A percentile compares a stretch with the other conserved stretches of the same genome.
Conservation (phyloP, 352 stramenopile genomes). For the Thraustochytrium striatum region DNA sequence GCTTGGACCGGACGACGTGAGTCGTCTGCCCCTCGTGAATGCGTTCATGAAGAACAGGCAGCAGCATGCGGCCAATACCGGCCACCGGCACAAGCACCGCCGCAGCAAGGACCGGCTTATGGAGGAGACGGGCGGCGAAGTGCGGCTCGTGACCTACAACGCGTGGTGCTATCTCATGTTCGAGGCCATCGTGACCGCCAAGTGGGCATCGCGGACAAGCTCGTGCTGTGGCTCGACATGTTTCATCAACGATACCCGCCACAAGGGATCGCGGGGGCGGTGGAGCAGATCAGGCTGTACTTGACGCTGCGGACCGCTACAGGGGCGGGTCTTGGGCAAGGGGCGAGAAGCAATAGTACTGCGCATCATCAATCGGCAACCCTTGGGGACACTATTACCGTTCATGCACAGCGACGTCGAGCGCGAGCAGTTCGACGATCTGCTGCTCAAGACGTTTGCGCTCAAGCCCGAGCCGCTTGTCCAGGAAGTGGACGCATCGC, state of each 20-base stretch:
- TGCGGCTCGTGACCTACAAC: background rate
- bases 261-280: background rate
- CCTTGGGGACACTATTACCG: background rate
- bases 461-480: background rate
- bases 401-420: conserved; percentile 11
- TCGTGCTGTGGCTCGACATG: conserved; percentile 7
- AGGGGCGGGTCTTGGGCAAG: background rate
- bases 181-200: conserved; percentile 8
- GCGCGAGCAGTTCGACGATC: background rate
- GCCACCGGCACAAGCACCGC: too few relatives aligned
- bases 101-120: too few relatives aligned
- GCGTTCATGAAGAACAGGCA: too few relatives aligned
- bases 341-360: background rate
- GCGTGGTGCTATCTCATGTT: conserved; percentile 35
- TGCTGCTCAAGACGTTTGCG: background rate
- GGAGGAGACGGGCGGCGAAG: too few relatives aligned
- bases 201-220: background rate
- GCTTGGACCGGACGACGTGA: too few relatives aligned
- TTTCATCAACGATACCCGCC: background rate
- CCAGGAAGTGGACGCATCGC: too few relatives aligned
- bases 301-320: conserved; percentile 1
- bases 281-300: conserved; percentile 9
- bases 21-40: too few relatives aligned
- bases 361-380: background rate
- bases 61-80: too few relatives aligned